Evolutionary conservation across 306 rosid species (phyloP).

Genomic region (Malus fusca): DNA sequence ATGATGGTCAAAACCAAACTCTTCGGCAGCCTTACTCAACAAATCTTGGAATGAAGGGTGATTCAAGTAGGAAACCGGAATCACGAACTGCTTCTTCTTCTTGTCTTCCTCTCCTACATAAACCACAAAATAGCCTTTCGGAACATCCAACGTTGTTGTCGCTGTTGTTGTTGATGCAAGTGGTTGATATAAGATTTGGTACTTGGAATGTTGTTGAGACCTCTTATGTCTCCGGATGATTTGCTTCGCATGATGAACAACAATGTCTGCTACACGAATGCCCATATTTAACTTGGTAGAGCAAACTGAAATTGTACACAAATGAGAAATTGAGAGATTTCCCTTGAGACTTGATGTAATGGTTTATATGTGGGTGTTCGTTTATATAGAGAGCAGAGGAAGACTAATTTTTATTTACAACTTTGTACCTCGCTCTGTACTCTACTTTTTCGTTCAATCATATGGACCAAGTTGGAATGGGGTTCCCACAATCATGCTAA

Average conservation of each 20-base stretch:
- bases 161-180: neutral
- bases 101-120: slow-evolving; percentile 39
- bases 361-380: no score
- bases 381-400: no score
- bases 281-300: neutral
- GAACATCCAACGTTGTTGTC: slow-evolving; percentile 11
- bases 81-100: slow-evolving; percentile 27
- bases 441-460: no score
- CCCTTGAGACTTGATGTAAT: no score
- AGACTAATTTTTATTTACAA: no score
- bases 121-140: slow-evolving; percentile 34
- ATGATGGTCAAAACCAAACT: slow-evolving; percentile 13
- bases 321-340: neutral
- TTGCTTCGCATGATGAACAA: slow-evolving; percentile 18
- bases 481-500: no score
- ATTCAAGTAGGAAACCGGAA: slow-evolving; percentile 29
- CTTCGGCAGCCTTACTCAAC: slow-evolving; percentile 10
- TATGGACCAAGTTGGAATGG: no score
- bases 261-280: slow-evolving; percentile 1
- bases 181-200: neutral
- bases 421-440: no score
- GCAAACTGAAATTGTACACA: neutral
- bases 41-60: slow-evolving; percentile 25
- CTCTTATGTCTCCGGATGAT: slow-evolving; percentile 1
- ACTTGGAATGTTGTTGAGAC: neutral